Conservation (phyloP, 2,329 filamentous ascomycete genomes). For the Blastomyces parvus region DNA sequence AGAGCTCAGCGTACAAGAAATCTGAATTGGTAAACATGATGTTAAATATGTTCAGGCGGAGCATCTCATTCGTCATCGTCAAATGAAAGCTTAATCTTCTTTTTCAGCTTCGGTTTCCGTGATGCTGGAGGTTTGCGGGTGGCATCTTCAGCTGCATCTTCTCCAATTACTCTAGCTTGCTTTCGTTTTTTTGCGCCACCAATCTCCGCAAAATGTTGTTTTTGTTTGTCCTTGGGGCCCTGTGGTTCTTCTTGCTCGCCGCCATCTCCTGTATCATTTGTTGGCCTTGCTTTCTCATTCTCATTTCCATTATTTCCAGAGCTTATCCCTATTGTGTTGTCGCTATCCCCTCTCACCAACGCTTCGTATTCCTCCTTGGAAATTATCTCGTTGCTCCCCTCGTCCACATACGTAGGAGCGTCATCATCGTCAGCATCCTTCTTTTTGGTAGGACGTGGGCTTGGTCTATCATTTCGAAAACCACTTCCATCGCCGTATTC, state of each 20-base stretch:
- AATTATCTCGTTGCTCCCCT: conserved; percentile 36
- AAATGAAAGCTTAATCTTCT: conserved; percentile 41
- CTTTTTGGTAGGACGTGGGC: conserved; percentile 30
- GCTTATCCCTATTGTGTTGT: conserved; percentile 9
- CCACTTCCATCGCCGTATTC: conserved; percentile 29
- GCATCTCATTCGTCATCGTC: conserved; percentile 25
- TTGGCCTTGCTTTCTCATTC: conserved; percentile 14
- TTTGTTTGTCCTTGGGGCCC: conserved; percentile 24
- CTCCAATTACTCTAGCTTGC: conserved; percentile 33
- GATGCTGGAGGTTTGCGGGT: conserved; percentile 19
- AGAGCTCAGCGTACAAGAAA: not conserved
- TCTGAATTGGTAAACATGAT: not conserved
- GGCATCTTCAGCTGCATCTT: conserved; percentile 20
- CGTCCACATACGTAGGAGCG: conserved; percentile 37
- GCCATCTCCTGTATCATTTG: conserved; percentile 9
- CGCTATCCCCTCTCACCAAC: conserved; percentile 25
- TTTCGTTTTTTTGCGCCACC: conserved; percentile 36
- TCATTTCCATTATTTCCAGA: conserved; percentile 14
- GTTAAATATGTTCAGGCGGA: not conserved
- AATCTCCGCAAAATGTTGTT: conserved; percentile 33
- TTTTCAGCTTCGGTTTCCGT: conserved; percentile 32
- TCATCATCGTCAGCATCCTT: conserved; percentile 33
- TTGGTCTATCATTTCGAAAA: conserved; percentile 29
- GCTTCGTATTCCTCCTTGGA: conserved; percentile 37
- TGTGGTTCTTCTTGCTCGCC: conserved; percentile 8